Base-by-base conservation (phyloP, 169 alveolate genomes). In the Plasmodium vinckei region DNA sequence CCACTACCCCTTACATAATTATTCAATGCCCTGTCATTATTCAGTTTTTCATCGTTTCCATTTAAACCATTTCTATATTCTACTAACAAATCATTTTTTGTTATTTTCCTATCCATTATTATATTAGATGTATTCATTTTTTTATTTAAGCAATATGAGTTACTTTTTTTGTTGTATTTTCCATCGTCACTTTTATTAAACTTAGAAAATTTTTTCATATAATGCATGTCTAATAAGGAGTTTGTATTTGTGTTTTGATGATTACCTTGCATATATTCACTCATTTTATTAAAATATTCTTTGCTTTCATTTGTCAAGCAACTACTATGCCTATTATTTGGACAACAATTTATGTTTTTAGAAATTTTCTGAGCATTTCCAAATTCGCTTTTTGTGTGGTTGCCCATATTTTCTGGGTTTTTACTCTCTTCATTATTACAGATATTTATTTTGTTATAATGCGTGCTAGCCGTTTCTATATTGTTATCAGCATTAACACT, bases 101-200 rank as follows among this genome's bases (percentile, higher is more conserved):
- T 59, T 49, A 25, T 27, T 44, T 42, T 53, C 23, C 51, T 77
- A 44, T 56, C 25, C 68, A 63, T 39, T 25, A 77, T 23, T 23
- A 57, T 54, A 51, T 75, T 63, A 25, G 70, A 47, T 13, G 42
- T 17, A 42, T 69, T 75, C n/a, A 63, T 10, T 33, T 63, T 75
- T 25, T 65, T 73, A 47, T 49, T 27, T 2, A 9, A 13, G 54
- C 23, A 15, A 2, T 13, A 15, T 23, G 51, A 19, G 4, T 1
- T 64, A 42, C 39, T 47, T 10, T 23, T 33, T 33, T 33, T 33
- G 1, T 33, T 1, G 42, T 72, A 72, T 49, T 27, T 56, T 4
- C 47, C 87, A 2, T 53, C 88, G 33, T 77, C 72, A 12, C 39
- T 25, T 21, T 23, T 57, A 10, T 63, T 54, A 21, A 49, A 25